Conservation (phyloP, 208 protist genomes). For the Leishmania guyanensis region DNA sequence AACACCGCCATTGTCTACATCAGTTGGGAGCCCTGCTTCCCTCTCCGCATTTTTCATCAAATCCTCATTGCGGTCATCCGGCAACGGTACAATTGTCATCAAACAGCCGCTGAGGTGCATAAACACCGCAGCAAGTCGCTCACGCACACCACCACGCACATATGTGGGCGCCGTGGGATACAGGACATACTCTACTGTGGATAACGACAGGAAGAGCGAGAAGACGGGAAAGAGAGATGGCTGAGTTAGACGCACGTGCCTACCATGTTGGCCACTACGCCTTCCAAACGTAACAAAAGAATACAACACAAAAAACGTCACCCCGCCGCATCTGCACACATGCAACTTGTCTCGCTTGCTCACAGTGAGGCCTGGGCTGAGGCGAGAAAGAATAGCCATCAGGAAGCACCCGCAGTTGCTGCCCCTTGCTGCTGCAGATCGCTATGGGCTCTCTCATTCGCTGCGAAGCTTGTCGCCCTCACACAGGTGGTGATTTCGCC, state of each 20-base stretch:
- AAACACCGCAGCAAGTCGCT: background rate
- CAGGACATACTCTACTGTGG: background rate
- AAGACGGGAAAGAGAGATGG: background rate
- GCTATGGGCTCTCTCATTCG: background rate
- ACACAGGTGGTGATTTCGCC: background rate
- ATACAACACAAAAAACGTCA: background rate
- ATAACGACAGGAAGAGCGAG: background rate
- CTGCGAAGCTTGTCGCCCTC: background rate
- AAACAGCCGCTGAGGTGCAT: background rate
- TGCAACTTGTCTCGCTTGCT: background rate
- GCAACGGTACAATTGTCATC: background rate
- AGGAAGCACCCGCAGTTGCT: background rate
- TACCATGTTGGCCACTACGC: background rate
- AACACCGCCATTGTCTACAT: background rate
- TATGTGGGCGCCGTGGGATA: background rate
- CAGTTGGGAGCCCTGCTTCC: background rate
- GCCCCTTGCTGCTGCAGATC: background rate
- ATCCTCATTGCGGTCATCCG: background rate
- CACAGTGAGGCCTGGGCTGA: background rate
- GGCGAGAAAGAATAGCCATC: background rate
- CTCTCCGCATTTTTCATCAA: background rate
- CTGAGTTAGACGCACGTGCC: background rate
- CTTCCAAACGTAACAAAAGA: too few relatives aligned
- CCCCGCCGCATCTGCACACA: background rate
- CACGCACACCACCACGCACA: background rate